These are phyloP conservation scores for Pseudognaphalium luteoalbum DNA, from an alignment of 129 eudicot genomes.

Conservation along the genomic window DNA sequence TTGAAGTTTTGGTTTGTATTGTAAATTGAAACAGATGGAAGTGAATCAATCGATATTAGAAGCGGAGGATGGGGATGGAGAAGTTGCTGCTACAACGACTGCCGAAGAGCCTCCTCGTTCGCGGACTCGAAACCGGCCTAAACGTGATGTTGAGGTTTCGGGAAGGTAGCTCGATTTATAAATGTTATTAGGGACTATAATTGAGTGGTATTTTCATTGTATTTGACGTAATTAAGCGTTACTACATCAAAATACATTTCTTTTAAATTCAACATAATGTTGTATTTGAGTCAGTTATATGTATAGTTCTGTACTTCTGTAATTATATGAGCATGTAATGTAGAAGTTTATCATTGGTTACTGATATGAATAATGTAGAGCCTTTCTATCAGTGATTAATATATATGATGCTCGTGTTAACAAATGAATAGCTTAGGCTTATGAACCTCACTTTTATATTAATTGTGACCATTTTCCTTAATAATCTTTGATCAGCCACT, in stretches of 20 bases:
- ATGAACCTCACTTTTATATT: too few relatives aligned
- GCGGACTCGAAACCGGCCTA: conserved; percentile 81
- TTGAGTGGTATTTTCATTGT: conserved; percentile 12
- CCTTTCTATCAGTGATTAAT: neutral
- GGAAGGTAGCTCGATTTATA: conserved; percentile 27
- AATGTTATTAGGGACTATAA: conserved; percentile 10
- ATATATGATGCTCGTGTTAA: neutral
- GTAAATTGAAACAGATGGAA: conserved; percentile 51
- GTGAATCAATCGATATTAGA: conserved; percentile 69
- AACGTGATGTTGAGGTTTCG: conserved; percentile 67
- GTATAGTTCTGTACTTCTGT: conserved; percentile 23
- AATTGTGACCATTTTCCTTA: too few relatives aligned
- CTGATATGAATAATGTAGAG: neutral
- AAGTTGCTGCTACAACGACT: conserved; percentile 17
- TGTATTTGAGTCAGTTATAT: conserved; percentile 23
- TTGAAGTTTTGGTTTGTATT: conserved; percentile 1
- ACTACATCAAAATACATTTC: conserved; percentile 10
- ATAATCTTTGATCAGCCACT: neutral
- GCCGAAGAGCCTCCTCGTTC: conserved; percentile 52
- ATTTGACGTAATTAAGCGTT: conserved; percentile 10
- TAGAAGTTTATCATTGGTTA: neutral
- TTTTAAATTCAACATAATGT: conserved; percentile 16
- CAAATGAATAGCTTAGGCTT: neutral
- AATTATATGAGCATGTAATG: neutral
- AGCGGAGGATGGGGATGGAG: conserved; percentile 53